phyloP scores from a whole-genome alignment of 1,139 yeast genomes.

The Lodderomyces theae region DNA sequence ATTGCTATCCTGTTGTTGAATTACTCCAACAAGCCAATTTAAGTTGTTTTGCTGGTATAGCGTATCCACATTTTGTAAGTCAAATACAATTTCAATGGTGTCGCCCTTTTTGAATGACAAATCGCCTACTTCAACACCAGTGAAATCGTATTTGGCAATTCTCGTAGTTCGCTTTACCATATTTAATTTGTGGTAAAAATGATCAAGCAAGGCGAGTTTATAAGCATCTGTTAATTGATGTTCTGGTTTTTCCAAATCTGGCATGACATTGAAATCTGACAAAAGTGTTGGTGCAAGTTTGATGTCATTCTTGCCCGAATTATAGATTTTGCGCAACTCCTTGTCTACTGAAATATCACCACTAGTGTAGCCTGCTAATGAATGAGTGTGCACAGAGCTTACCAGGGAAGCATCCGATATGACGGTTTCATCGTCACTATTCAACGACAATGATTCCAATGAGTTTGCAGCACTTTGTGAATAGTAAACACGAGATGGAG shows the following conservation, averaged over 20 bases:
- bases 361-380: conserved; percentile 20
- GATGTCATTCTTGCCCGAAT: conserved; percentile 36
- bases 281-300: conserved; percentile 27
- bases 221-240: conserved; percentile 1
- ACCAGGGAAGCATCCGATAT: conserved; percentile 16
- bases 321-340: conserved; percentile 31
- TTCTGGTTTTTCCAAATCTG: background rate
- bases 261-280: background rate
- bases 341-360: conserved; percentile 16
- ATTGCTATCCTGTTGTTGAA: conserved; percentile 10
- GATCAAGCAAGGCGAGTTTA: conserved; percentile 1
- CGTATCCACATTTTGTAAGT: conserved; percentile 28
- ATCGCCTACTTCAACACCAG: conserved; percentile 39
- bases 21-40: conserved; percentile 38
- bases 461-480: conserved; percentile 14
- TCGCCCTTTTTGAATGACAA: conserved; percentile 39
- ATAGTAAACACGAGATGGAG: background rate
- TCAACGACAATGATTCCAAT: conserved; percentile 18
- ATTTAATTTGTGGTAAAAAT: conserved; percentile 4
- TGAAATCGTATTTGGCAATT: conserved; percentile 30
- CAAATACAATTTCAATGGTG: conserved; percentile 31
- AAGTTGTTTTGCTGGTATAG: conserved; percentile 20
- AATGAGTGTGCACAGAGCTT: conserved; percentile 19
- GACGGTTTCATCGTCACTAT: conserved; percentile 19
- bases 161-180: conserved; percentile 14